Conservation (phyloP, 176 grass and related monocot genomes). For the Rhynchospora breviuscula region DNA sequence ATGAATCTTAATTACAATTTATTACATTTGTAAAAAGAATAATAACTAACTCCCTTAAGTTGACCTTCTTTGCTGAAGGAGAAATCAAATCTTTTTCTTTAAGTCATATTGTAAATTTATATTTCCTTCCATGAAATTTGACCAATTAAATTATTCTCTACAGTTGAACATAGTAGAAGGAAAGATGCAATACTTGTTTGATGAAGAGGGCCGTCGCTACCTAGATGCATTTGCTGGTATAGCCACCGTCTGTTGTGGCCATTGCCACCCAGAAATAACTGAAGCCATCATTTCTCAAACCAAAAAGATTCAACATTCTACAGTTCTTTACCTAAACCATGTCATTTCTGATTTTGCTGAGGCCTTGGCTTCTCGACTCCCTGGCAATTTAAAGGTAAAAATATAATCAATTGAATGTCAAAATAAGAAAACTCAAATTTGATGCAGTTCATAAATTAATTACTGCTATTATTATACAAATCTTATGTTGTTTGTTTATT, state of each 20-base stretch:
- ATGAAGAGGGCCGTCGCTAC: conserved; percentile 69
- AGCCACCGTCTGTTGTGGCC: conserved; percentile 83
- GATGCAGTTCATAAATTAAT: not conserved
- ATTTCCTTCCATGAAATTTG: not conserved
- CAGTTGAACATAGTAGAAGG: conserved; percentile 95
- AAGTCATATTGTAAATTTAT: not conserved
- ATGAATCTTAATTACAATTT: too few relatives aligned
- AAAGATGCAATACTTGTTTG: conserved; percentile 92
- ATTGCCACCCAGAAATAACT: conserved; percentile 78
- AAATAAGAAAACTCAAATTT: not conserved
- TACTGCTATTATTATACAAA: not conserved
- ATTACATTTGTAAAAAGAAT: not conserved
- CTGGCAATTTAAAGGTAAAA: conserved; percentile 71
- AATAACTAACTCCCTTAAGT: not conserved
- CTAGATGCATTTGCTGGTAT: conserved; percentile 94
- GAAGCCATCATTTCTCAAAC: conserved; percentile 64
- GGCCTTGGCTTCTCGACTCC: conserved; percentile 78
- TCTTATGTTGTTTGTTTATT: not conserved
- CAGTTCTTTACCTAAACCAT: conserved; percentile 89
- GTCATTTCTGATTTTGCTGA: conserved; percentile 78
- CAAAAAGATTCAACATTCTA: conserved; percentile 66
- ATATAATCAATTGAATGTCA: not conserved
- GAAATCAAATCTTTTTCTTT: not conserved
- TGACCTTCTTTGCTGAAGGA: not conserved
- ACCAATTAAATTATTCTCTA: not conserved